Base-by-base conservation (phyloP, 352 stramenopile species). In the Phytophthora fragariae region DNA sequence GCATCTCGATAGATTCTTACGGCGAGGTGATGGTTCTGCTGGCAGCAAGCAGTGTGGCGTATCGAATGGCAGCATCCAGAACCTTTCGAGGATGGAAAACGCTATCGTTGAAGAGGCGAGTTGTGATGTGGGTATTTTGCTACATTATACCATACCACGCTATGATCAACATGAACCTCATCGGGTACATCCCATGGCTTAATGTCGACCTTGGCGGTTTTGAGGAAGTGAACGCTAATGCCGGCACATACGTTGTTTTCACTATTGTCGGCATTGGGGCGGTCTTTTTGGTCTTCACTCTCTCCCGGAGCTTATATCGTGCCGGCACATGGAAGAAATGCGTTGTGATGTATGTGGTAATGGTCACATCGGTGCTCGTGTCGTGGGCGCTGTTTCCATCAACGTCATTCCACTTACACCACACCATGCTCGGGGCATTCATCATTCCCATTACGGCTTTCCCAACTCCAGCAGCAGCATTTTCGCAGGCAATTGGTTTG, bases 91-190 rank as follows among this genome's bases (percentile, higher is more conserved):
- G 74, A 15, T 95, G 86, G 84, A 27, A 65, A 7, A 57, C 62
- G 12, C 59, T 81, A 27, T 41, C 70, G 2, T 29, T 80, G 5
- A 65, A 78, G 47, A 67, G 77, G 7, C 84, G 84, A 19, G 31
- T 84, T 27, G 3, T 91, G 14, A 68, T 92, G 55, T 95, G 87
- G 84, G 66, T 74, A 5, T 6, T 87, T 14, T 91, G 83, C 62
- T 94, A 93, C 50, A 78, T 93, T 9, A 9, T 90, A 21, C 89
- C 89, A 33, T 95, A 77, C 74, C 86, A 92, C 60, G 54, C 86
- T 24, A 75, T 94, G 72, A 78, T 94, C 29, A 87, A 95, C 67
- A 80, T 95, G 72, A 93, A 92, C 59, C 80, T 92, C 60, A 81
- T 94, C 46, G 79, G 77, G 54, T 92, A 90, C 55, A 8, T 94